Evolutionary conservation across 2,329 filamentous ascomycete species (phyloP), one percentile per base, ranked within the genome.

Genomic region (Colletotrichum gloeosporioides): DNA sequence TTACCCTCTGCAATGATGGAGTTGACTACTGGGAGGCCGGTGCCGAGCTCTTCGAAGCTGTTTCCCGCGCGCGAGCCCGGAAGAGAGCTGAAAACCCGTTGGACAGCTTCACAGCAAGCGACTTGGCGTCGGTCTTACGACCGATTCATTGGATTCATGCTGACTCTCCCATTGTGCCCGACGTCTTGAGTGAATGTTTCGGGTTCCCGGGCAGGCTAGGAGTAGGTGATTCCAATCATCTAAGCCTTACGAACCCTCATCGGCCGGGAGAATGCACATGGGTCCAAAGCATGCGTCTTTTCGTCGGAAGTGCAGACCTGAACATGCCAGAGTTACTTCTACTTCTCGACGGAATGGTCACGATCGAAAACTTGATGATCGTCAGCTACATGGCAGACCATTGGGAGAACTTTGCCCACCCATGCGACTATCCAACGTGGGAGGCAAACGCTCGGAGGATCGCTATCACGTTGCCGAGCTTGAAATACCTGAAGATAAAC

Each of bases 1-100:
- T 49, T 13, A 49, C 6, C n/a, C 18, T 49, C 4, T 49, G 44
- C 4, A 49, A 49, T 22, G 44, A 49, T 12, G 44, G 44, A 49
- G 4, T 49, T 22, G 44, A 49, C 44, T 22, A 49, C 44, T 49
- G 44, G 44, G 44, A 49, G 3, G 44, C 6, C n/a, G 6, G 44
- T 3, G n/a, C n/a, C 6, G n/a, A 49, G 6, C n/a, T 49, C 0
- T 49, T 49, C 3, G n/a, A 49, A 0, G 44, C 44, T 13, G 0
- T 22, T 4, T 49, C 44, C 10, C 6, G 44, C 1, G n/a, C 5
- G 4, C 9, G 5, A 22, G 44, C 44, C 3, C 44, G 6, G n/a
- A 49, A 49, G 4, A 49, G 44, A 22, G 10, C 3, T 0, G 44
- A 49, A 1, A 49, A 22, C 0, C 44, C 44, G n/a, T 3, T 22